phyloP scores from a whole-genome alignment of 208 protist genomes.

The Wallacemonas sp. region DNA sequence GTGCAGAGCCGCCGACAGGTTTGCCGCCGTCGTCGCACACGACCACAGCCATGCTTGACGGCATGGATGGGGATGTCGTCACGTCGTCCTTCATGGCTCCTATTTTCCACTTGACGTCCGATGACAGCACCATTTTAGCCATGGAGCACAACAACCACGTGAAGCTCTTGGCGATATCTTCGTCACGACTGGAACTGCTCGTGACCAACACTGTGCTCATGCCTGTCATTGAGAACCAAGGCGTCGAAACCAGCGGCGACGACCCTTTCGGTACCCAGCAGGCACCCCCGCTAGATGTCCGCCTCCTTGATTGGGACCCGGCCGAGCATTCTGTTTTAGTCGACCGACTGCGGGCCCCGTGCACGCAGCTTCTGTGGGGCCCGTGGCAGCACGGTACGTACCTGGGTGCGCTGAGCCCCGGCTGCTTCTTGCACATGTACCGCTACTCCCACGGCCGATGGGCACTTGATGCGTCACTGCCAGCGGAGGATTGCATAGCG shows the following conservation, averaged over 20 bases:
- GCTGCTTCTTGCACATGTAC: constrained; percentile 67
- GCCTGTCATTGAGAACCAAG: constrained; percentile 47
- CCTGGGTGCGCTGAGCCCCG: constrained; percentile 60
- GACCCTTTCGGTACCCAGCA: constrained; percentile 22
- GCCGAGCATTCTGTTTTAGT: constrained; percentile 49
- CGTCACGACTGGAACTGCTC: constrained; percentile 72
- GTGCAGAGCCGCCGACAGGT: too few relatives aligned
- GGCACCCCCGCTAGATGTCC: constrained; percentile 29
- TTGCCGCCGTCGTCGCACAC: too few relatives aligned
- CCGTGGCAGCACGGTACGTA: constrained; percentile 87
- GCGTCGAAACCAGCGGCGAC: constrained; percentile 2
- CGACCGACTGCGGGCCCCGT: constrained; percentile 51
- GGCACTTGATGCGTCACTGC: constrained; percentile 60
- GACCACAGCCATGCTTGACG: too few relatives aligned
- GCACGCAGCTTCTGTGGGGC: constrained; percentile 73
- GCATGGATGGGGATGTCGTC: constrained; percentile 11
- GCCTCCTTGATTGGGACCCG: constrained; percentile 60
- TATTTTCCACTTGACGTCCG: constrained; percentile 77
- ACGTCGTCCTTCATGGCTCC: constrained; percentile 58
- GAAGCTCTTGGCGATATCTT: constrained; percentile 74
- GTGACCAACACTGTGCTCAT: constrained; percentile 70
- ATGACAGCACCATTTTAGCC: constrained; percentile 71
- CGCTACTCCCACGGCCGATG: constrained; percentile 78
- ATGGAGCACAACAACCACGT: constrained; percentile 89
- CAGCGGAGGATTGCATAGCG: constrained; percentile 45